phyloP scores from a whole-genome alignment of 331 rosid genomes.

The Quercus lobata region DNA sequence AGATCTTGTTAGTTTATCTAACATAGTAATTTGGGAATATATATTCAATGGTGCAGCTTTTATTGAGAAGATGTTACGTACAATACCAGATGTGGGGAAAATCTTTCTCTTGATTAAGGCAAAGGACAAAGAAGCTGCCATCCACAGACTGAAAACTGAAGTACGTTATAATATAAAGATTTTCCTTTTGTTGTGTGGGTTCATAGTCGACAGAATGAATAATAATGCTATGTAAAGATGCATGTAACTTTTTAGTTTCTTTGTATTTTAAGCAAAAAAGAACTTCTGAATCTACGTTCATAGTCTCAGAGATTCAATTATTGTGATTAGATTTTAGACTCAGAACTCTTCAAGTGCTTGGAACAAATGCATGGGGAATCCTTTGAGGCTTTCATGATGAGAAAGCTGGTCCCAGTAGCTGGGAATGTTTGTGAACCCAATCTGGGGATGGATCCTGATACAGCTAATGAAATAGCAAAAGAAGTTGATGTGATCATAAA shows the following conservation, averaged over 20 bases:
- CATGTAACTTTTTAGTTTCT: no score
- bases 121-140: background rate
- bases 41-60: background rate
- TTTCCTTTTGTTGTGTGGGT: background rate
- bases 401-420: slow-evolving; percentile 1
- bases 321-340: background rate
- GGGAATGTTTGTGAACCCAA: background rate
- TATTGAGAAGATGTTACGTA: slow-evolving; percentile 9
- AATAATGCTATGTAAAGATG: no score
- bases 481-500: slow-evolving; percentile 3
- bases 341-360: background rate
- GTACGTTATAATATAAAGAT: background rate
- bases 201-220: no score
- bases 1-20: no score
- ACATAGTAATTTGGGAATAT: background rate
- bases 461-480: background rate
- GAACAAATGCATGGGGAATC: background rate
- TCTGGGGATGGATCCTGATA: slow-evolving; percentile 7
- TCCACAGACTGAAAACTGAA: slow-evolving; percentile 4
- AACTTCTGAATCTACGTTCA: no score
- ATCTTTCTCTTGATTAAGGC: slow-evolving; percentile 15
- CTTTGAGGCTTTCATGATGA: background rate
- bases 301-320: no score
- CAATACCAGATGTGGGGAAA: background rate
- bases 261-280: no score